A percentile compares a stretch with the other conserved stretches of the same genome.
Evolutionary conservation across 1,284 basidiomycete species (phyloP).

Genomic region (Tilletia walkeri): DNA sequence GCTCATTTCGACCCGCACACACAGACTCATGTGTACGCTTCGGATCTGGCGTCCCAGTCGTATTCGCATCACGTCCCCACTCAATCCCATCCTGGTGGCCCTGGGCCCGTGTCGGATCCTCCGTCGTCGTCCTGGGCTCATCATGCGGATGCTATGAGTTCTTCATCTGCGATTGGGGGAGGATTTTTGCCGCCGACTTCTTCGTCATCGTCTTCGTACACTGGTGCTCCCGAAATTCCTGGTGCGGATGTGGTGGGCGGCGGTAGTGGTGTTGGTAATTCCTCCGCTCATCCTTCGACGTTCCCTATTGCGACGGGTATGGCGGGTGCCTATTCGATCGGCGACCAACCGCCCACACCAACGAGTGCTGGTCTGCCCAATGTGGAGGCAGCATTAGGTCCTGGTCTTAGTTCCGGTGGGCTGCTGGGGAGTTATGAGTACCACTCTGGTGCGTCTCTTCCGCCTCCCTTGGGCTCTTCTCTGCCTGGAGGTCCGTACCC

Average conservation of each 20-base stretch:
- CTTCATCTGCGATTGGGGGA: too few species aligned
- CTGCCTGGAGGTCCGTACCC: not conserved
- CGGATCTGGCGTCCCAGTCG: not conserved
- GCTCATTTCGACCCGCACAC: conserved; percentile 3
- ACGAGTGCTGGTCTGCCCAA: not conserved
- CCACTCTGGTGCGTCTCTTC: not conserved
- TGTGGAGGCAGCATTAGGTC: not conserved
- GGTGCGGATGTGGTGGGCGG: too few species aligned
- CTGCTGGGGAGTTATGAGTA: not conserved
- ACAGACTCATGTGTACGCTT: not conserved
- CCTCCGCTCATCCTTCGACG: too few species aligned
- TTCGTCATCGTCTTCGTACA: too few species aligned
- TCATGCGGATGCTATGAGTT: too few species aligned
- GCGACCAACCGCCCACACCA: not conserved
- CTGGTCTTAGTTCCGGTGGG: not conserved
- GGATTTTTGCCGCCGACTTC: too few species aligned
- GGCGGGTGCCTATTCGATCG: not conserved
- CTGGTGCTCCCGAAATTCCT: too few species aligned
- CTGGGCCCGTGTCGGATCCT: too few species aligned
- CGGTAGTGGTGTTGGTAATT: too few species aligned
- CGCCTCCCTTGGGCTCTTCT: not conserved
- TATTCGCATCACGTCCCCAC: not conserved
- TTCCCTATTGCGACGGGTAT: not conserved
- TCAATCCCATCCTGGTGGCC: too few species aligned
- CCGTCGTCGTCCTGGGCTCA: too few species aligned